These are phyloP conservation scores for Sicyos baderoa DNA, from an alignment of 306 rosid genomes.

Conservation along the genomic window DNA sequence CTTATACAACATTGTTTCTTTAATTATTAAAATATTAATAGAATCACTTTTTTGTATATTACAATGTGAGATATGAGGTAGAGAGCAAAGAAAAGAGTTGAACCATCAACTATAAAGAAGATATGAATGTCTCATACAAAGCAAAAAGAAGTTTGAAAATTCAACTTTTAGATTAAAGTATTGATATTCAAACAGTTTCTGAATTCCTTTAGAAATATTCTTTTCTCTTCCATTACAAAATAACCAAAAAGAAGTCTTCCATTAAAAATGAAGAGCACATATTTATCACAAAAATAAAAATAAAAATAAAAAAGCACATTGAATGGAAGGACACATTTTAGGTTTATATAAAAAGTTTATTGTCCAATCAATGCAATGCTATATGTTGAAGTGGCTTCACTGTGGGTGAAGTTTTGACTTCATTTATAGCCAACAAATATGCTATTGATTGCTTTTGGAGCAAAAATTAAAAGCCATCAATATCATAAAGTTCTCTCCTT, in stretches of 20 bases:
- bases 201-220: neutral
- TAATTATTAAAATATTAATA: no score
- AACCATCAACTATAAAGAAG: neutral
- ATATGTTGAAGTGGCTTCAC: constrained; percentile 9
- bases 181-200: neutral
- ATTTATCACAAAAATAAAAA: no score
- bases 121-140: neutral
- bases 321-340: neutral
- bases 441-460: neutral
- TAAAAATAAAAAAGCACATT: neutral
- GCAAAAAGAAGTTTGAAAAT: neutral
- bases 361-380: neutral
- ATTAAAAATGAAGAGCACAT: neutral
- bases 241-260: neutral
- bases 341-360: neutral
- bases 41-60: no score
- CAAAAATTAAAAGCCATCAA: neutral
- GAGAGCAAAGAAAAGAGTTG: neutral
- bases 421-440: constrained; percentile 11
- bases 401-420: constrained; percentile 13
- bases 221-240: neutral
- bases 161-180: neutral
- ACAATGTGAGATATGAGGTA: neutral
- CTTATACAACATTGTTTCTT: neutral
- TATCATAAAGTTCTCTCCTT: neutral